A percentile compares a stretch with the other conserved stretches of the same genome.
phyloP scores from a whole-genome alignment of 495 filamentous ascomycete species.

The Hypoxylon cercidicola region DNA sequence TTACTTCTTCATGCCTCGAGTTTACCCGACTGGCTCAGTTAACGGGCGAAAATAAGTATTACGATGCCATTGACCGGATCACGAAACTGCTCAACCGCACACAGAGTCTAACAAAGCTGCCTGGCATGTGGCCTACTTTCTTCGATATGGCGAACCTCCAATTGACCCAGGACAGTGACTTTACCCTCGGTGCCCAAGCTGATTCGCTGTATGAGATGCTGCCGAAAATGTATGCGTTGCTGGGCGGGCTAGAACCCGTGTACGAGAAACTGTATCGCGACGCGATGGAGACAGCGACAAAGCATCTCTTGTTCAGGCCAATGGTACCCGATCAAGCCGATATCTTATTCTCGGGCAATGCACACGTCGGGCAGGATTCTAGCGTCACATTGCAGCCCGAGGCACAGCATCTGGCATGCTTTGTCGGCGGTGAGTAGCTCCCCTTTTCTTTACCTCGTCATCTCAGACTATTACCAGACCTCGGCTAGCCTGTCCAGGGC shows the following conservation, averaged over 20 bases:
- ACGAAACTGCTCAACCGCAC: constrained; percentile 75
- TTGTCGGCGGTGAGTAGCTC: constrained; percentile 69
- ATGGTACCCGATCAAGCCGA: constrained; percentile 61
- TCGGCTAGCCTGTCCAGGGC: too few relatives aligned
- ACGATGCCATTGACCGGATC: constrained; percentile 85
- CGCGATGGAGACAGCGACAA: constrained; percentile 70
- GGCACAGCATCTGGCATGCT: constrained; percentile 66
- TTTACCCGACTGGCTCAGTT: constrained; percentile 87
- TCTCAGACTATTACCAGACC: too few relatives aligned
- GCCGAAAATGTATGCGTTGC: constrained; percentile 73
- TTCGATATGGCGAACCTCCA: constrained; percentile 47
- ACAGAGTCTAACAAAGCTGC: constrained; percentile 72
- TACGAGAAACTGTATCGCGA: constrained; percentile 81
- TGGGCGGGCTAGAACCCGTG: constrained; percentile 76
- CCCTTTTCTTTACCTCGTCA: not conserved
- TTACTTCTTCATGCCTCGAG: constrained; percentile 83
- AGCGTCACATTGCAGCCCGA: constrained; percentile 55
- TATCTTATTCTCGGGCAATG: constrained; percentile 63
- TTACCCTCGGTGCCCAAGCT: constrained; percentile 76
- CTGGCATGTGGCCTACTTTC: constrained; percentile 66
- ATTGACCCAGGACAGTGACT: constrained; percentile 54
- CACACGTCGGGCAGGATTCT: constrained; percentile 70
- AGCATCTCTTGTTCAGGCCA: constrained; percentile 74
- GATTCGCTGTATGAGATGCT: constrained; percentile 90
- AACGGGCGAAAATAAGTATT: constrained; percentile 83